Conservation (phyloP, 2,329 filamentous ascomycete genomes). For the Arthrinium puccinioides region DNA sequence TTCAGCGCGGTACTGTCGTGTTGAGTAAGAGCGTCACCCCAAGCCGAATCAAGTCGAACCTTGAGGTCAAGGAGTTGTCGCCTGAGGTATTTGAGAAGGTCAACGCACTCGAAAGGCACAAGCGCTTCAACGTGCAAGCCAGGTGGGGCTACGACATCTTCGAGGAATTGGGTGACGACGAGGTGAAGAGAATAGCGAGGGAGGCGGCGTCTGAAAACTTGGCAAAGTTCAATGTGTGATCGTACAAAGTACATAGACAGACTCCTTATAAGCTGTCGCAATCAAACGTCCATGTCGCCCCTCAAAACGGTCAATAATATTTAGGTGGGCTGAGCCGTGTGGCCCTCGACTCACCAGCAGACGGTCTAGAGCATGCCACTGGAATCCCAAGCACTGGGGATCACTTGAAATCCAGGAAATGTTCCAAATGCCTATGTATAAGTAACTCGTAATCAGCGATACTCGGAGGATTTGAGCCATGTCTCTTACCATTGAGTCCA, state of each 20-base stretch:
- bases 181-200: slow-evolving; percentile 23
- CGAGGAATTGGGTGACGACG: slow-evolving; percentile 30
- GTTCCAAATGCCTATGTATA: too few relatives aligned
- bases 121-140: slow-evolving; percentile 34
- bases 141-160: slow-evolving; percentile 38
- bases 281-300: too few relatives aligned
- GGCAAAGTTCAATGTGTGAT: slow-evolving; percentile 1
- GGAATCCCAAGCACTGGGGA: too few relatives aligned
- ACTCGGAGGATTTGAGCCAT: too few relatives aligned
- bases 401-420: too few relatives aligned
- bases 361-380: too few relatives aligned
- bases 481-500: slow-evolving; percentile 3
- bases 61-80: slow-evolving; percentile 29
- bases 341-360: too few relatives aligned
- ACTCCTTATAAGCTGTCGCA: too few relatives aligned
- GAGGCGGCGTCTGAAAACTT: slow-evolving; percentile 26
- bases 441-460: too few relatives aligned
- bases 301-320: too few relatives aligned
- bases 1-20: slow-evolving; percentile 35
- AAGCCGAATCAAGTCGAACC: slow-evolving; percentile 31
- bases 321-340: too few relatives aligned
- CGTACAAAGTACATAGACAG: too few relatives aligned
- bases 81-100: slow-evolving; percentile 27
- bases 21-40: slow-evolving; percentile 38
- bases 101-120: slow-evolving; percentile 30